Base-by-base conservation (phyloP, 163 green algal species). In the Prototheca wickerhamii region DNA sequence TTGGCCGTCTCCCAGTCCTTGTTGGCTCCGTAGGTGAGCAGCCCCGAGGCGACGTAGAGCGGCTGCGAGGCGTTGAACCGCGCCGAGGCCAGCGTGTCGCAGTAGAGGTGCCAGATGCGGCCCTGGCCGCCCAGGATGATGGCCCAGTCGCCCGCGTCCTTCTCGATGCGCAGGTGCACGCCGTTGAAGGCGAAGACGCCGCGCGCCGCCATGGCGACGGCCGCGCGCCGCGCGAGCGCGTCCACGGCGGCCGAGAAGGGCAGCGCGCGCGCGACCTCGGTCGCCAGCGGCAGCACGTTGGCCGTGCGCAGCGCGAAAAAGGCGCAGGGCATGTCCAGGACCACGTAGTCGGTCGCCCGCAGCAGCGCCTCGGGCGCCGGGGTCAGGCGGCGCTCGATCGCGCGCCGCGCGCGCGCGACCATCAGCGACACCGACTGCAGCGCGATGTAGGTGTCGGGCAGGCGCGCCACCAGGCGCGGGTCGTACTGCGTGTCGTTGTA, bases 271-370 rank as follows among this genome's bases (percentile, higher is more conserved):
- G 74, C 74, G 46, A 84, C 77, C 59, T 76, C 63, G 21, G 63
- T 78, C 8, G 79, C 77, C 15, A 77, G 35, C 2, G 57, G 64
- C 61, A 82, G 68, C 25, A 64, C 56, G 44, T 57, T 65, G 57
- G 56, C 30, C 21, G 55, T 30, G 17, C 29, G 55, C 32, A 85
- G 55, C 58, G 79, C 72, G 50, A 88, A 81, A 69, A 90, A 90
- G 33, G 79, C 83, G 61, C 81, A 88, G 18, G 83, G 83, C 67
- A 90, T 64, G 69, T 90, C 81, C 60, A 90, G 62, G 26, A 85
- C 65, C 6, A 89, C 46, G 32, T 80, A 74, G 25, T 65, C 52
- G 3, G 83, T 44, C 2, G 68, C 53, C 31, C 35, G 32, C 20
- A 75, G 58, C 1, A 70, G 73, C 42, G 65, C 52, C 54, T 35